These are phyloP conservation scores for Candida dendrica DNA, from an alignment of 805 yeast genomes.

Conservation along the genomic window DNA sequence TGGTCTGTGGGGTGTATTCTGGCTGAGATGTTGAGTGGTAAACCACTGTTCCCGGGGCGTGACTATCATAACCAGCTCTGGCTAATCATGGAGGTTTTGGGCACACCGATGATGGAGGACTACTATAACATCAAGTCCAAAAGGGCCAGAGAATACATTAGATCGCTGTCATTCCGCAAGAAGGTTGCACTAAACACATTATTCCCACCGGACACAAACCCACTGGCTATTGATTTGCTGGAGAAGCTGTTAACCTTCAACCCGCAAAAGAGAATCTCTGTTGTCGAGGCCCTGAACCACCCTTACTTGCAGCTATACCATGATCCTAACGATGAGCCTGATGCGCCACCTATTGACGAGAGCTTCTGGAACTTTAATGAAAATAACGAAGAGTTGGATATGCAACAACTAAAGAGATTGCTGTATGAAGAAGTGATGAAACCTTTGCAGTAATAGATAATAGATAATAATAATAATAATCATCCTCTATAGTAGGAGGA, in stretches of 20 bases:
- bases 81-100: conserved; percentile 60
- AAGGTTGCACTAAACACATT: conserved; percentile 45
- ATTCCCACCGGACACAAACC: conserved; percentile 40
- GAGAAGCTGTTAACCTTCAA: conserved; percentile 67
- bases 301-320: conserved; percentile 66
- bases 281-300: conserved; percentile 66
- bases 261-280: conserved; percentile 68
- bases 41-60: conserved; percentile 69
- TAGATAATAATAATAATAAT: too few relatives aligned
- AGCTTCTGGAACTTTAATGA: conserved; percentile 35
- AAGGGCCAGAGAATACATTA: conserved; percentile 71
- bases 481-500: too few relatives aligned
- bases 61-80: conserved; percentile 65
- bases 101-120: conserved; percentile 71
- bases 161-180: conserved; percentile 55
- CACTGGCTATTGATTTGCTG: conserved; percentile 50
- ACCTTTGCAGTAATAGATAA: conserved; percentile 24
- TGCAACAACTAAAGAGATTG: conserved; percentile 67
- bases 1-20: conserved; percentile 80
- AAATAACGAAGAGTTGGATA: conserved; percentile 57
- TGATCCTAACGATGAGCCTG: conserved; percentile 68
- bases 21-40: conserved; percentile 54
- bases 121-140: conserved; percentile 65
- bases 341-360: conserved; percentile 28
- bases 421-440: conserved; percentile 75